Evolutionary conservation across 2,329 filamentous ascomycete genomes (phyloP), one percentile per base, ranked within the genome.

Genomic region (Cytospora mali): DNA sequence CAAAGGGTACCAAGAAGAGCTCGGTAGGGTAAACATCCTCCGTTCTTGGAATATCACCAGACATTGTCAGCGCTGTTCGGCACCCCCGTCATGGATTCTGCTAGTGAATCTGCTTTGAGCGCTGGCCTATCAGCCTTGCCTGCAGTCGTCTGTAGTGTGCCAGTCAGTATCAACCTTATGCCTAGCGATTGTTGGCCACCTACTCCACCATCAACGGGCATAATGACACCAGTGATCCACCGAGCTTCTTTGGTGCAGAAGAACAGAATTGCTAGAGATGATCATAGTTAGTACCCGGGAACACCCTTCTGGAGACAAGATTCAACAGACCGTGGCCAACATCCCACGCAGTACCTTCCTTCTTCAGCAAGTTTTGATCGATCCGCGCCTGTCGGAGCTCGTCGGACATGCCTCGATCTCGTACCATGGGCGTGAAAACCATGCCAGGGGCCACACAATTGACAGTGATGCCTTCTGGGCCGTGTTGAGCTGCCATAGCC

Each of bases 401-500:
- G 2, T 70, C 68, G 6, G 67, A 68, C 71, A 72, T 72, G 3
- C 70, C 70, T 2, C 67, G 62, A 3, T 66, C 66, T 2, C 70
- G 55, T 4, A 60, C 62, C 71, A 72, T 72, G 0, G 70, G 70
- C 0, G 71, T 72, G 46, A 66, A 72, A 13, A 69, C 69, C 70
- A 71, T 72, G 7, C 71, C 69, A 1, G 71, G 68, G 0, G 55
- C 61, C 10, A 72, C 67, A 28, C 79, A 81, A 39, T 82, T 81
- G 1, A 81, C 79, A 1, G 78, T 71, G 28, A 81, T 80, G 4
- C 75, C 74, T 3, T 80, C 73, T 10, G 65, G 63, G 4, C 74
- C 79, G 64, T 82, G 79, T n/a, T 81, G 76, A 2, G 77, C 76
- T 0, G 80, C 80, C 79, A 82, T 68, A 10, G 63, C 60, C 4